These are phyloP conservation scores for Candida awuae DNA, from an alignment of 805 yeast species.

Conservation along the genomic window DNA sequence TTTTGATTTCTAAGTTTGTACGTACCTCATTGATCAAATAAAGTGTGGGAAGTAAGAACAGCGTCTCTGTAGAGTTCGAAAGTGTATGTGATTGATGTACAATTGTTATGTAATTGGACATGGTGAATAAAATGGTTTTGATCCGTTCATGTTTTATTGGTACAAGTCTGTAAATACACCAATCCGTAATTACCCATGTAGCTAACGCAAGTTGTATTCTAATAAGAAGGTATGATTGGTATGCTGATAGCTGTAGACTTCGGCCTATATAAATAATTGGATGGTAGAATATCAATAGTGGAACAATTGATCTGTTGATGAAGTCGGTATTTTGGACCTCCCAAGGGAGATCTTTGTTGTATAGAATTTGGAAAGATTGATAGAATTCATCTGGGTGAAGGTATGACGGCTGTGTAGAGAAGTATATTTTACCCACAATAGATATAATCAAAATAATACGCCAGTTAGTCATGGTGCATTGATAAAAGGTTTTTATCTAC, in stretches of 20 bases:
- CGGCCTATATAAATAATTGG: conserved; percentile 45
- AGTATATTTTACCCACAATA: conserved; percentile 42
- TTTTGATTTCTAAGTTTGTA: conserved; percentile 11
- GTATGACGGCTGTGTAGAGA: conserved; percentile 69
- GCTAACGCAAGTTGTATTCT: conserved; percentile 38
- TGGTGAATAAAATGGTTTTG: conserved; percentile 40
- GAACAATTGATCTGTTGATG: conserved; percentile 67
- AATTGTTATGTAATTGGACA: conserved; percentile 62
- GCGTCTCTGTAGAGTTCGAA: conserved; percentile 78
- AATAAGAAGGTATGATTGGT: conserved; percentile 43
- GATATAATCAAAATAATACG: conserved; percentile 36
- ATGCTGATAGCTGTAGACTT: conserved; percentile 33
- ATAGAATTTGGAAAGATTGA: conserved; percentile 76
- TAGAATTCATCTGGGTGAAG: conserved; percentile 98
- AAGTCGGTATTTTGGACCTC: conserved; percentile 47
- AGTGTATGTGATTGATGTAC: conserved; percentile 81
- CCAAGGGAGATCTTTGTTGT: conserved; percentile 63
- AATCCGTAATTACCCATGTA: conserved; percentile 29
- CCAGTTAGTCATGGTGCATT: conserved; percentile 26
- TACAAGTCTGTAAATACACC: conserved; percentile 24
- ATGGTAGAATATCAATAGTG: conserved; percentile 60
- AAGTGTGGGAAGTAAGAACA: conserved; percentile 41
- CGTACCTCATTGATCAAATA: conserved; percentile 37
- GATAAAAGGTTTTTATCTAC: too few species aligned
- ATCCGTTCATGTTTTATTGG: conserved; percentile 29